phyloP scores from a whole-genome alignment of 495 filamentous ascomycete genomes.

The Schizothecium vesticola region DNA sequence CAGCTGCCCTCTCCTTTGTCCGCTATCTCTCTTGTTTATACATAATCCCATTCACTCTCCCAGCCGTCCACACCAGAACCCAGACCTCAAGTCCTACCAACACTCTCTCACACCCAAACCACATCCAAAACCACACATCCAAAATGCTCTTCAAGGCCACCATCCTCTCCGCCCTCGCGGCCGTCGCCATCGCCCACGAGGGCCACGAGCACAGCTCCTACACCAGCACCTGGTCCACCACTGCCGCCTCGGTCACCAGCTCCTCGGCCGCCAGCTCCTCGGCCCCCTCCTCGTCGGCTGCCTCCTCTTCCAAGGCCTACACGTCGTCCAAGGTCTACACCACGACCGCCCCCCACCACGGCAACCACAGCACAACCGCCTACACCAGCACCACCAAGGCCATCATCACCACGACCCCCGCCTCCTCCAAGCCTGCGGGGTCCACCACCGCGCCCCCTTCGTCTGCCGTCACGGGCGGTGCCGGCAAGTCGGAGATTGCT shows the following conservation, averaged over 20 bases:
- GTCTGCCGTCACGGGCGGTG: not conserved
- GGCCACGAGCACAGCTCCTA: not conserved
- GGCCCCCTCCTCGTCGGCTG: constrained; percentile 35
- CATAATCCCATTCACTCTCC: not conserved
- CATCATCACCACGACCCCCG: not conserved
- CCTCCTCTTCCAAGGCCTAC: constrained; percentile 15
- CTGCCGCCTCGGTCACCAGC: constrained; percentile 25
- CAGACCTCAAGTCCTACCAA: not conserved
- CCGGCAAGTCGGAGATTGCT: constrained; percentile 12
- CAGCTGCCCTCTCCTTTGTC: not conserved
- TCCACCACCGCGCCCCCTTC: not conserved
- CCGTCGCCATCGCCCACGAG: constrained; percentile 13
- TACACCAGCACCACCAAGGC: constrained; percentile 34
- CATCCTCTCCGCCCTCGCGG: constrained; percentile 22
- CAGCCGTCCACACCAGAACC: not conserved
- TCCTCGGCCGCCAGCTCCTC: constrained; percentile 36
- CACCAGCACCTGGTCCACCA: constrained; percentile 39
- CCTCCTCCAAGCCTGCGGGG: not conserved
- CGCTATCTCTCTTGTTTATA: not conserved
- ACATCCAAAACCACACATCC: constrained; percentile 1
- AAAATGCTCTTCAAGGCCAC: constrained; percentile 26
- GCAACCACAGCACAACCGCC: constrained; percentile 43
- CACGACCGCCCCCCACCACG: constrained; percentile 21
- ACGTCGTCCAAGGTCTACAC: constrained; percentile 34
- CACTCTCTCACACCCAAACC: not conserved